These are phyloP conservation scores for Trichoderma afroharzianum DNA, from an alignment of 2,329 filamentous ascomycete genomes.

Conservation along the genomic window DNA sequence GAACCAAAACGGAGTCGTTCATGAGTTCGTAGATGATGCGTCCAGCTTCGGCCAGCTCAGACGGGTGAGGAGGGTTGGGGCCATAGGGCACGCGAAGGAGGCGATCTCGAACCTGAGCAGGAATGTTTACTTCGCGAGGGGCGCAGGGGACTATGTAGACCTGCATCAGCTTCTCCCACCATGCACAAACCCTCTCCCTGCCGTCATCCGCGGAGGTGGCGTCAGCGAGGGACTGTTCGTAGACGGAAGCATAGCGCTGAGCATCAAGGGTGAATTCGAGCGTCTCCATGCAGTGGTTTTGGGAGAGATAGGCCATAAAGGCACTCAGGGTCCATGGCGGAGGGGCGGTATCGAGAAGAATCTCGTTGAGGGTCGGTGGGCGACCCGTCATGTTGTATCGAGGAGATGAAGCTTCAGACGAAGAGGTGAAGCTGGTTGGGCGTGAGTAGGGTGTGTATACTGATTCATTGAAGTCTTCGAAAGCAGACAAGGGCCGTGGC, in stretches of 20 bases:
- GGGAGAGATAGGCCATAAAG: conserved; percentile 94
- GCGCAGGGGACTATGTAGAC: conserved; percentile 86
- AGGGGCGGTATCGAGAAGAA: conserved; percentile 79
- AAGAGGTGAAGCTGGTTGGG: conserved; percentile 46
- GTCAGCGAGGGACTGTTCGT: conserved; percentile 42
- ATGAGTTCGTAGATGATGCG: conserved; percentile 91
- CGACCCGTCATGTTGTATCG: conserved; percentile 31
- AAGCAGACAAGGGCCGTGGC: conserved; percentile 42
- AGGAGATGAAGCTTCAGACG: conserved; percentile 39
- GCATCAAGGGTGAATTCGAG: conserved; percentile 96
- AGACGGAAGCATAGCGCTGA: conserved; percentile 69
- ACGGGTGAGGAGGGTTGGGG: conserved; percentile 66
- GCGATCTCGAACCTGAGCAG: conserved; percentile 76
- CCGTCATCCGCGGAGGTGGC: conserved; percentile 39
- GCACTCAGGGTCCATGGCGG: conserved; percentile 87
- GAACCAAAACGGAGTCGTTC: conserved; percentile 92
- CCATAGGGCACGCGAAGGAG: conserved; percentile 58
- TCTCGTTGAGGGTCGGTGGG: conserved; percentile 75
- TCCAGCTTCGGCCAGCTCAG: conserved; percentile 75
- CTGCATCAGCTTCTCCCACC: conserved; percentile 85
- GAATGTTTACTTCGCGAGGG: conserved; percentile 85
- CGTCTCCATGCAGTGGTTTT: conserved; percentile 95
- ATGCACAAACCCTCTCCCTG: conserved; percentile 66
- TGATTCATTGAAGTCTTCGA: conserved; percentile 46
- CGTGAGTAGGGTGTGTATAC: conserved; percentile 40